These are phyloP conservation scores for Chlorella ohadii DNA, from an alignment of 139 green algal genomes.

Conservation along the genomic window DNA sequence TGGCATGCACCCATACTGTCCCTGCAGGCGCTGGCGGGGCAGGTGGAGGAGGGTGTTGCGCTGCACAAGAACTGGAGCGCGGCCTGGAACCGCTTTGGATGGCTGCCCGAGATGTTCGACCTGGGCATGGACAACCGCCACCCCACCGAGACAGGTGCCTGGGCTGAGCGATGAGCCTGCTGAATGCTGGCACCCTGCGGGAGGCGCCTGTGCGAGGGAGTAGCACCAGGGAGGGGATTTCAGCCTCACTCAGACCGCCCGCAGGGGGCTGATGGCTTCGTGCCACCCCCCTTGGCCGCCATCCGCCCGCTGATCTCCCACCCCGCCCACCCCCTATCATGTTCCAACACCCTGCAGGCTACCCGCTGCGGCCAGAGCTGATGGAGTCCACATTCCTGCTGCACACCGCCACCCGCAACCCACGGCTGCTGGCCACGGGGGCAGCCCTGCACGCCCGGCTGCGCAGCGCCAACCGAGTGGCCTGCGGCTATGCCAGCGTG, in stretches of 20 bases:
- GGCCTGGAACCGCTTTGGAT: conserved; percentile 76
- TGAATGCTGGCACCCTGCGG: too few species aligned
- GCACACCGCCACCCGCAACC: conserved; percentile 56
- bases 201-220: too few species aligned
- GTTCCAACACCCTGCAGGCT: conserved; percentile 21
- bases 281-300: too few species aligned
- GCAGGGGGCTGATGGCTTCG: too few species aligned
- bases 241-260: too few species aligned
- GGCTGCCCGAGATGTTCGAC: conserved; percentile 88
- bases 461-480: conserved; percentile 36
- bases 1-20: too few species aligned
- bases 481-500: conserved; percentile 77
- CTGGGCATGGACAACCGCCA: conserved; percentile 41
- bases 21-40: conserved; percentile 73
- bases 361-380: conserved; percentile 88
- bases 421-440: conserved; percentile 29
- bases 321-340: conserved; percentile 12
- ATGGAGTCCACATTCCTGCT: conserved; percentile 93
- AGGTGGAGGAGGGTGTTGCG: conserved; percentile 61
- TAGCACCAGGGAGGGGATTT: too few species aligned
- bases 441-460: conserved; percentile 56
- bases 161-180: too few species aligned
- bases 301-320: too few species aligned
- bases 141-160: conserved; percentile 27
- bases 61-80: conserved; percentile 78